phyloP scores from a whole-genome alignment of 371 early-diverging fungal genomes.

The Syncephalastrum sp. region DNA sequence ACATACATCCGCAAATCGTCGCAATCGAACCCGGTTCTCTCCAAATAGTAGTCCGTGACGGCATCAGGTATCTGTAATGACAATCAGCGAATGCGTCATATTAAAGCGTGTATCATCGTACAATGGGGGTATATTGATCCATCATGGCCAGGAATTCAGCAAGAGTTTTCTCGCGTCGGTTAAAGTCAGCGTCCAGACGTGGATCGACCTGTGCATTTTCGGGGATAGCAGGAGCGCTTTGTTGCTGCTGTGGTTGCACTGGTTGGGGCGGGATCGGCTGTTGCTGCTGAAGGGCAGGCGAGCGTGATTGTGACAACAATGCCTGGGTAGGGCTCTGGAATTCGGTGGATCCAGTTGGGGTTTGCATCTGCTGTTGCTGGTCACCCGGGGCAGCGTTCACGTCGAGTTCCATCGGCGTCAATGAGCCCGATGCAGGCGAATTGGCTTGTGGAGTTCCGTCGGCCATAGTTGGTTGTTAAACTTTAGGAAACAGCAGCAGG shows the following conservation, averaged over 20 bases:
- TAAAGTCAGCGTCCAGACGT: conserved; percentile 37
- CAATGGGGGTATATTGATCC: conserved; percentile 89
- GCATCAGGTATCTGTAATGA: conserved; percentile 90
- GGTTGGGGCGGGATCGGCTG: background rate
- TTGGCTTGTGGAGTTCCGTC: conserved; percentile 14
- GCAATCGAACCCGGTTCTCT: conserved; percentile 92
- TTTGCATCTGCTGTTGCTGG: conserved; percentile 15
- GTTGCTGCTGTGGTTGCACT: conserved; percentile 1
- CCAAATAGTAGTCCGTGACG: conserved; percentile 94
- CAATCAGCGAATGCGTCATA: background rate
- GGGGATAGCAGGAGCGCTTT: too few species aligned
- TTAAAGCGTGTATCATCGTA: conserved; percentile 25
- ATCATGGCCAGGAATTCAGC: conserved; percentile 85
- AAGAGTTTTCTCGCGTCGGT: conserved; percentile 68
- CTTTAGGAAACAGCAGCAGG: too few species aligned
- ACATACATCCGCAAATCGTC: conserved; percentile 70
- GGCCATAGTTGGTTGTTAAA: conserved; percentile 6
- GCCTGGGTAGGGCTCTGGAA: conserved; percentile 23
- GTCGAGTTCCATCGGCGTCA: conserved; percentile 25
- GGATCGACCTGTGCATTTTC: background rate
- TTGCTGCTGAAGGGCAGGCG: too few species aligned
- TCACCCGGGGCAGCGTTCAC: conserved; percentile 16
- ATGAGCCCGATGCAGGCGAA: conserved; percentile 20
- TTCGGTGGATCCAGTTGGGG: conserved; percentile 17
- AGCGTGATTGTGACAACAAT: background rate